Evolutionary conservation across 257 asterid genomes (phyloP), one percentile per base, ranked within the genome.

Genomic region (Nicotiana tomentosiformis): DNA sequence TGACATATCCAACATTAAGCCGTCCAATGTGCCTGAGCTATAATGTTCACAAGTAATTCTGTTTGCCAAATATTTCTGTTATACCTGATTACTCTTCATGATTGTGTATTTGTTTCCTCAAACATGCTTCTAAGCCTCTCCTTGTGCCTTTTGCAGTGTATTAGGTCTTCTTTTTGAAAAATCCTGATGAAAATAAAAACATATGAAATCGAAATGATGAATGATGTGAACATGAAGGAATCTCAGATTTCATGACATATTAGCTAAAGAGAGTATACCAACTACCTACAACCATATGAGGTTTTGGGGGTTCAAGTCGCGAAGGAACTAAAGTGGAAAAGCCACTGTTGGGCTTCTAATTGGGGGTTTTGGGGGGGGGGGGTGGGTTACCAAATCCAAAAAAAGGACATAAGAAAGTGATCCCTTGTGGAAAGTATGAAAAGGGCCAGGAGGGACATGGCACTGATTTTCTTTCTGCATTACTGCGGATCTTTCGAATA

Each of bases 81-180:
- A 55, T 15, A 55, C 60, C 8, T 15, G 20, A 55, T 55, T 55
- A 55, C 7, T 72, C 51, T 72, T 46, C 60, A 46, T 23, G 79
- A 23, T 72, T 72, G 39, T 46, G 79, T 46, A 72, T 46, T 46
- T 14, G 39, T 72, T 46, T 72, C 78, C 78, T 72, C 78, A 72
- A 72, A 72, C 60, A 46, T 46, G 78, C 78, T 72, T n/a, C 37
- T 46, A 20, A n/a, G 35, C n/a, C n/a, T 20, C 60, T 43, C 60
- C 33, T 43, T 70, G 20, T 70, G n/a, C 78, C 78, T 70, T 43
- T 20, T 70, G 20, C 20, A 43, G 37, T 46, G 58, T 12, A 20
- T n/a, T 70, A 23, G 49, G 35, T 20, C 12, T 70, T 30, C 11
- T 20, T 70, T 20, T 43, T 20, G 60, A 55, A 55, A 17, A 43